Percentiles rank a stretch among this genome's conserved stretches.
These are phyloP conservation scores for Trypanosoma cruzi DNA, from an alignment of 208 protist species.

Conservation along the genomic window DNA sequence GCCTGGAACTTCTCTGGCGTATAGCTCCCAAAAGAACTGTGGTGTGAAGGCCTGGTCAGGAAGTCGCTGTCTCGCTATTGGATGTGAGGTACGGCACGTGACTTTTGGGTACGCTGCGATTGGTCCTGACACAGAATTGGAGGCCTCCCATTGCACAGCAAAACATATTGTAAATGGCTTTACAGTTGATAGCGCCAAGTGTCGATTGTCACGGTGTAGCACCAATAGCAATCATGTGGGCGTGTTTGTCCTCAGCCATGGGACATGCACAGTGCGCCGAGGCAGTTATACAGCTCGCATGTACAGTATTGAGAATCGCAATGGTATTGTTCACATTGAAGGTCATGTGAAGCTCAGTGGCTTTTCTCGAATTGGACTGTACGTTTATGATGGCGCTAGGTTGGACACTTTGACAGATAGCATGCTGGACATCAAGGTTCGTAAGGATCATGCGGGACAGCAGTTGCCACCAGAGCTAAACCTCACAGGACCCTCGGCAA, in stretches of 20 bases:
- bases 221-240: conserved; percentile 66
- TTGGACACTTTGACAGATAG: conserved; percentile 43
- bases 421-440: conserved; percentile 52
- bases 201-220: conserved; percentile 54
- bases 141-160: conserved; percentile 56
- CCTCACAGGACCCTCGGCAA: conserved; percentile 1
- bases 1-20: background rate
- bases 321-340: conserved; percentile 57
- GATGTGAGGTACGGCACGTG: conserved; percentile 54
- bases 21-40: conserved; percentile 28
- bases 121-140: conserved; percentile 51
- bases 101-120: conserved; percentile 74
- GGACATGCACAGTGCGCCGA: conserved; percentile 48
- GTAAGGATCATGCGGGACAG: conserved; percentile 10
- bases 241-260: conserved; percentile 66
- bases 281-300: conserved; percentile 61
- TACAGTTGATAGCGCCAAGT: conserved; percentile 54
- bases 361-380: conserved; percentile 61
- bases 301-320: conserved; percentile 58
- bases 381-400: conserved; percentile 50
- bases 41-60: conserved; percentile 76
- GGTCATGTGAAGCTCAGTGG: conserved; percentile 69
- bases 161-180: conserved; percentile 75
- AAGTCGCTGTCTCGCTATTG: conserved; percentile 43
- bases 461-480: conserved; percentile 4